Base-by-base conservation (phyloP, 148 eudicot genomes). In the Selenicereus undatus region DNA sequence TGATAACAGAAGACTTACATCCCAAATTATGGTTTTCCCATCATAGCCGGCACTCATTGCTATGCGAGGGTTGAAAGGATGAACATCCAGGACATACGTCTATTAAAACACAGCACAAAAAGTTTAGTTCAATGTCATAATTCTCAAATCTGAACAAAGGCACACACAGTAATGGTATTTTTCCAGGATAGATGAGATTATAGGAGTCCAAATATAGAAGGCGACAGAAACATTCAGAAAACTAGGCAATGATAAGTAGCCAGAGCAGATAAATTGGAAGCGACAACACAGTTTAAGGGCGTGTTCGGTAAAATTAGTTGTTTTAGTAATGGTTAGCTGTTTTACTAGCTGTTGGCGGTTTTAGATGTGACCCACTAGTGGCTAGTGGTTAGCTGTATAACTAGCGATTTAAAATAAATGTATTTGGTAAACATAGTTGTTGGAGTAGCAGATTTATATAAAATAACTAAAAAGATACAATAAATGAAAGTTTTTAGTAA, bases 1-100 rank as follows among this genome's bases (percentile, higher is more conserved):
- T 17, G 21, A n/a, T 9, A 8, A 54, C 32, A 21, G 71, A 81
- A 74, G 76, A 88, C 99, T 93, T 85, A 96, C 99, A 89, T 96
- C 99, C 99, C 99, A 96, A 71, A 96, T 87, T 71, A 96, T 92
- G 60, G 97, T 96, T 89, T 91, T 96, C 72, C 99, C 99, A 88
- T 96, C 99, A 87, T 96, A 93, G 76, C 99, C 99, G 86, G 99
- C 98, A 86, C 99, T 96, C 99, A 96, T 96, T 66, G 99, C 99
- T 78, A 96, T 93, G 45, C 99, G 91, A 43, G 98, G 98, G 75
- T 96, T 93, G 83, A 92, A 93, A 70, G 99, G 99, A 83, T 96
- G 99, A 78, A 96, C 99, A 86, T 96, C 99, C 83, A 96, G 84
- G 75, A 96, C 99, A 76, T 91, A 96, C 20, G 99, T 96, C 99